Base-by-base conservation (phyloP, 805 yeast genomes). In the Hanseniaspora thailandica region DNA sequence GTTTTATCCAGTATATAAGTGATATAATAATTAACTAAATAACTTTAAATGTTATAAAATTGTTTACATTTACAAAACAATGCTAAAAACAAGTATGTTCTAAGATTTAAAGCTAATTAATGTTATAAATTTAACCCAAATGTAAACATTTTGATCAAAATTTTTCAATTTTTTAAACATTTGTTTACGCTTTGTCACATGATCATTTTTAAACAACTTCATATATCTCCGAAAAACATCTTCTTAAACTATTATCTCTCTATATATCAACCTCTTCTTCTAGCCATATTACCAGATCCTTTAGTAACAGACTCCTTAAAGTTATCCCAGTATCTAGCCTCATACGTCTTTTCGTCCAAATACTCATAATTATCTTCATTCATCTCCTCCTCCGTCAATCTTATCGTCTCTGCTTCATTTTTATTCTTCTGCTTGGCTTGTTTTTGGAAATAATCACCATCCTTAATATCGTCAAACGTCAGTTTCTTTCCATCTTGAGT, bases 321-420 rank as follows among this genome's bases (percentile, higher is more conserved):
- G 56, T 85, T 94, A 67, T 93, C 98, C 97, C 97, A 93, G 40
- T 77, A 76, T 55, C 98, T 74, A 54, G 82, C 79, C 62, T 84
- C 80, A 60, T 82, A 76, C 4, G 95, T 88, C 58, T 80, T 82
- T 31, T 61, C 61, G 59, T 84, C 86, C n/a, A 70, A 74, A 58
- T 68, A 72, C 22, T 75, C 81, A 25, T 73, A 70, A 57, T 83
- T 78, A 57, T 84, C 87, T 54, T 82, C 87, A 52, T 78, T 81
- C 20, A 68, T 71, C 39, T 75, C 76, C 5, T 71, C 73, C 8
- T 62, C 55, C 50, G 67, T 52, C n/a, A 47, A 26, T n/a, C 55
- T 53, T 15, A 47, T 22, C 12, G 25, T 81, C 48, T 78, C 81
- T 19, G 65, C 71, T 41, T 72, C 76, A 4, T 68, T 68, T 13